Evolutionary conservation across 257 asterid species (phyloP).

Genomic region (Ehretia macrophylla): DNA sequence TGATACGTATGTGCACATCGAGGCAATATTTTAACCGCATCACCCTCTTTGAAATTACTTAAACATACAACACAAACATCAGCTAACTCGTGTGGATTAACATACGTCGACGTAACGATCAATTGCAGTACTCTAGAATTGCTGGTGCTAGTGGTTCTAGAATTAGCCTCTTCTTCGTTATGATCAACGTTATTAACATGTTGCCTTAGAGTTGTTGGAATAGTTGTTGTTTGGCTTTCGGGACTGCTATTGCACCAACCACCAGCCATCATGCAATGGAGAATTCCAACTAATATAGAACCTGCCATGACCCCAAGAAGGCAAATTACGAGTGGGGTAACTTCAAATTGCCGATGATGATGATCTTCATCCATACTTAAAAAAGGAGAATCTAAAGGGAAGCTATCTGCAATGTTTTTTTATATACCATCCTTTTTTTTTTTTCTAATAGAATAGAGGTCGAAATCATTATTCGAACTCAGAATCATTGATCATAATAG

Average conservation of each 20-base stretch:
- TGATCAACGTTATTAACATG: not conserved
- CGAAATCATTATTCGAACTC: no score
- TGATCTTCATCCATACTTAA: constrained; percentile 24
- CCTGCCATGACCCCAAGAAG: constrained; percentile 55
- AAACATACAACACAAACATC: constrained; percentile 45
- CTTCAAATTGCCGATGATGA: no score
- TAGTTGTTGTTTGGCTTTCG: not conserved
- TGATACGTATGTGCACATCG: constrained; percentile 28
- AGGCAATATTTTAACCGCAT: constrained; percentile 24
- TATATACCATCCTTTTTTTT: no score
- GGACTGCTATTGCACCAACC: constrained; percentile 6
- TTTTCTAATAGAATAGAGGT: no score
- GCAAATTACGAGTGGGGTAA: constrained; percentile 40
- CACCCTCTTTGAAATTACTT: constrained; percentile 24
- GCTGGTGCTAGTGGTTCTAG: not conserved
- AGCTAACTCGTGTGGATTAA: constrained; percentile 5
- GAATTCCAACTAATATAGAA: constrained; percentile 36
- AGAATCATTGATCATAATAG: no score
- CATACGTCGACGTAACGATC: not conserved
- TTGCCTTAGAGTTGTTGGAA: constrained; percentile 6
- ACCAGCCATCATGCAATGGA: constrained; percentile 30
- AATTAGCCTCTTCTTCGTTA: not conserved
- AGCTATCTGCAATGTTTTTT: no score
- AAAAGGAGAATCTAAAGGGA: no score
- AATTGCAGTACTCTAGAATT: constrained; percentile 25